These are phyloP conservation scores for Vitis hybrid DNA, from an alignment of 177 flowering plant species.

Conservation along the genomic window DNA sequence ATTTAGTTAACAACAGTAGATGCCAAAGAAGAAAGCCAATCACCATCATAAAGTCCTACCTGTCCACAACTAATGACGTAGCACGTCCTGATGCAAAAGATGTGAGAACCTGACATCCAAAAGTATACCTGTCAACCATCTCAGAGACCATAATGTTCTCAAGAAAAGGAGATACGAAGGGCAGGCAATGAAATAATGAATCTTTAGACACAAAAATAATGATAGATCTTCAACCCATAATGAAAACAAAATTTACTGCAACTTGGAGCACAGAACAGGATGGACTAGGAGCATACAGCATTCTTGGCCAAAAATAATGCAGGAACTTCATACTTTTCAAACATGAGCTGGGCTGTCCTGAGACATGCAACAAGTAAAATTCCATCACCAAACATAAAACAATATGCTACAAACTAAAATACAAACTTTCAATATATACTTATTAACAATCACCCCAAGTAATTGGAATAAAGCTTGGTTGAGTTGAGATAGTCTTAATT, in stretches of 20 bases:
- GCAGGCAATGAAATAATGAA: not conserved
- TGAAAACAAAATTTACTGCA: not conserved
- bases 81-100: slow-evolving; percentile 99
- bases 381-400: slow-evolving; percentile 2
- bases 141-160: not conserved
- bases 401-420: not conserved
- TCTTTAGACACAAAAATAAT: not conserved
- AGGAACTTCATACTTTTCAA: slow-evolving; percentile 95
- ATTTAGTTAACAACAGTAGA: not conserved
- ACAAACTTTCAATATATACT: not conserved
- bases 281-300: slow-evolving; percentile 60
- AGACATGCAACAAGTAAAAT: slow-evolving; percentile 4
- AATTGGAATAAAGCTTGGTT: too few species aligned
- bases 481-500: too few species aligned
- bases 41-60: slow-evolving; percentile 41
- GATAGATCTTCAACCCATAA: too few species aligned
- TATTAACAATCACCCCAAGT: too few species aligned
- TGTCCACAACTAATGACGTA: slow-evolving; percentile 91
- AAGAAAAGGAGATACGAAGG: not conserved
- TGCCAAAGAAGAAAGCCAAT: not conserved
- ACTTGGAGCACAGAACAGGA: not conserved
- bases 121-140: slow-evolving; percentile 5
- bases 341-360: slow-evolving; percentile 98
- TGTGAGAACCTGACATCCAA: slow-evolving; percentile 73
- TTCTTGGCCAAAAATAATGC: slow-evolving; percentile 96